phyloP scores from a whole-genome alignment of 305 asterid species.

The Ilex paraguariensis region DNA sequence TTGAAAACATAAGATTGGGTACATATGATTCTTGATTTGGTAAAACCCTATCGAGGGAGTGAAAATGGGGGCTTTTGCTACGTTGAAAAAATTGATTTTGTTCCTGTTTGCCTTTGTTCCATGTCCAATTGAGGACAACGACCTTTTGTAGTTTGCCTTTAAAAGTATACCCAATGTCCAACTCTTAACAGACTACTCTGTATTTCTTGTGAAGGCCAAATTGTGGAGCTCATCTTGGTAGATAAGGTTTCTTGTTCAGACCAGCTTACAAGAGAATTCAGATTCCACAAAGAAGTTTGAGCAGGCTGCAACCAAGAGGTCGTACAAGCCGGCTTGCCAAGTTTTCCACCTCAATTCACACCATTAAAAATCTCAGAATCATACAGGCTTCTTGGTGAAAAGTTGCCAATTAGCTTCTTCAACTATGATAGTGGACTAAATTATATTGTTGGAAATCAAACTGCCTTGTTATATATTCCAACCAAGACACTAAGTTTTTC shows the following conservation, averaged over 20 bases:
- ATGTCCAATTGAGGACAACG: too few species aligned
- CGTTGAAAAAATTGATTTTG: too few species aligned
- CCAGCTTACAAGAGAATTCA: slow-evolving; percentile 81
- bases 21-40: too few species aligned
- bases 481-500: too few species aligned
- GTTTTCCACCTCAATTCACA: slow-evolving; percentile 85
- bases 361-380: slow-evolving; percentile 25
- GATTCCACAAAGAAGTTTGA: slow-evolving; percentile 78
- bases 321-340: slow-evolving; percentile 74
- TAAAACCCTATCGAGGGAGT: too few species aligned
- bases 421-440: slow-evolving; percentile 15
- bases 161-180: too few species aligned
- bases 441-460: slow-evolving; percentile 24
- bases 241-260: slow-evolving; percentile 81
- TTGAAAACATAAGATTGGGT: too few species aligned
- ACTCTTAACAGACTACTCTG: background rate
- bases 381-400: slow-evolving; percentile 16
- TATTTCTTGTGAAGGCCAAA: slow-evolving; percentile 57
- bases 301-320: slow-evolving; percentile 68
- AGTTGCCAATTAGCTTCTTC: slow-evolving; percentile 27
- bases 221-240: slow-evolving; percentile 88
- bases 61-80: too few species aligned
- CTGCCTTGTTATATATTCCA: slow-evolving; percentile 18
- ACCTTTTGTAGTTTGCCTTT: too few species aligned
- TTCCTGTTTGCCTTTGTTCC: too few species aligned